A percentile compares a stretch with the other conserved stretches of the same genome.
phyloP scores from a whole-genome alignment of 495 filamentous ascomycete genomes.

The Bathelium albidoporum region DNA sequence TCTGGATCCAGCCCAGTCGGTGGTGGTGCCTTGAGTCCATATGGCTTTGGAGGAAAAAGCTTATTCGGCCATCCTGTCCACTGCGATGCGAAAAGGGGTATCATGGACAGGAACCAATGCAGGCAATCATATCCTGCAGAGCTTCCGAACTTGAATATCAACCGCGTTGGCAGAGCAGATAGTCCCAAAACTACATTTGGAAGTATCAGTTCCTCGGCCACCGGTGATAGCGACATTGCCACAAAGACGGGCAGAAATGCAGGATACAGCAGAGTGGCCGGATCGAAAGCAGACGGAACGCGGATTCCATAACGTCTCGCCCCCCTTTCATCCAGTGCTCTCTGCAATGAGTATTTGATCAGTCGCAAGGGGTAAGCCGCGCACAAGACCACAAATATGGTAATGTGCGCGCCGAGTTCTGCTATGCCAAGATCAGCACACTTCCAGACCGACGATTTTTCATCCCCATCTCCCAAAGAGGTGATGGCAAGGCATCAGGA shows the following conservation, averaged over 20 bases:
- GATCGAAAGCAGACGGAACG: slow-evolving; percentile 72
- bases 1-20: slow-evolving; percentile 42
- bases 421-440: slow-evolving; percentile 33
- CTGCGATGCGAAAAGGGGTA: slow-evolving; percentile 48
- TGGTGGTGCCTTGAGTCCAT: slow-evolving; percentile 20
- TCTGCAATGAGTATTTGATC: slow-evolving; percentile 5
- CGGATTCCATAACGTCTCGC: slow-evolving; percentile 25
- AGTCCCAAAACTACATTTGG: slow-evolving; percentile 75
- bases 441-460: neutral
- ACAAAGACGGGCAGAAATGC: slow-evolving; percentile 64
- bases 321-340: neutral
- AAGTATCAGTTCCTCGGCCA: slow-evolving; percentile 46
- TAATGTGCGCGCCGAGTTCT: slow-evolving; percentile 41
- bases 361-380: slow-evolving; percentile 39
- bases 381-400: slow-evolving; percentile 31
- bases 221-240: slow-evolving; percentile 60
- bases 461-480: neutral
- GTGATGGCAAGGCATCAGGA: slow-evolving; percentile 30
- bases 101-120: slow-evolving; percentile 64
- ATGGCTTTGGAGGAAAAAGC: slow-evolving; percentile 21
- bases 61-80: slow-evolving; percentile 26
- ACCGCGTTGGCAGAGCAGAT: slow-evolving; percentile 58
- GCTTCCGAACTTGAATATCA: slow-evolving; percentile 52
- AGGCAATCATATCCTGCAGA: slow-evolving; percentile 42
- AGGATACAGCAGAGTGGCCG: slow-evolving; percentile 84